Conservation (phyloP, 441 rosid species). For the Jatropha podagrica region DNA sequence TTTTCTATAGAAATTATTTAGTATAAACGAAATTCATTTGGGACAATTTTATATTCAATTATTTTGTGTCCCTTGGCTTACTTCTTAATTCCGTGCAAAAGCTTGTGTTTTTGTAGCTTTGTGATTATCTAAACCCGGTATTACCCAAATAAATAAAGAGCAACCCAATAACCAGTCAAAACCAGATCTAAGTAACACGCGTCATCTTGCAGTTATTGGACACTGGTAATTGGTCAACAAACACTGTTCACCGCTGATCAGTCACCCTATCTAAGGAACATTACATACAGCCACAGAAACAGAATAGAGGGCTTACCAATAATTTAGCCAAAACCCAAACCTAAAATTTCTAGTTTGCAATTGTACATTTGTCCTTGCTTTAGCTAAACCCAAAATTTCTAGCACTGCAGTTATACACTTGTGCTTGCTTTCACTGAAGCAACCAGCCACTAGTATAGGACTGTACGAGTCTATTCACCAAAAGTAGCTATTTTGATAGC, state of each 20-base stretch:
- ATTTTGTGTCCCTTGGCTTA: too few relatives aligned
- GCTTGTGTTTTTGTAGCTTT: too few relatives aligned
- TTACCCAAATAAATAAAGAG: too few relatives aligned
- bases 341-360: background rate
- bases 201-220: background rate
- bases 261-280: too few relatives aligned
- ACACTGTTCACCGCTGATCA: constrained; percentile 12
- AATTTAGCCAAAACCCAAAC: background rate
- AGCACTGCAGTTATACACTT: too few relatives aligned
- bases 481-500: too few relatives aligned
- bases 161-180: too few relatives aligned
- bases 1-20: too few relatives aligned
- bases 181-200: background rate
- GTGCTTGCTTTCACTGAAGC: background rate
- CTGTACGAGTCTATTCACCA: background rate
- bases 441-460: background rate
- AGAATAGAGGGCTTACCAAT: background rate
- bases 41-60: too few relatives aligned
- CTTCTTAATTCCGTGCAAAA: too few relatives aligned
- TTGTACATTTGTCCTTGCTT: background rate
- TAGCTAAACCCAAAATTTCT: background rate
- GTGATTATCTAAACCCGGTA: too few relatives aligned
- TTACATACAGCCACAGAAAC: background rate
- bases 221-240: constrained; percentile 11
- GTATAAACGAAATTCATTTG: too few relatives aligned